phyloP scores from a whole-genome alignment of 495 filamentous ascomycete genomes.

The Mycothermus thermophilus region DNA sequence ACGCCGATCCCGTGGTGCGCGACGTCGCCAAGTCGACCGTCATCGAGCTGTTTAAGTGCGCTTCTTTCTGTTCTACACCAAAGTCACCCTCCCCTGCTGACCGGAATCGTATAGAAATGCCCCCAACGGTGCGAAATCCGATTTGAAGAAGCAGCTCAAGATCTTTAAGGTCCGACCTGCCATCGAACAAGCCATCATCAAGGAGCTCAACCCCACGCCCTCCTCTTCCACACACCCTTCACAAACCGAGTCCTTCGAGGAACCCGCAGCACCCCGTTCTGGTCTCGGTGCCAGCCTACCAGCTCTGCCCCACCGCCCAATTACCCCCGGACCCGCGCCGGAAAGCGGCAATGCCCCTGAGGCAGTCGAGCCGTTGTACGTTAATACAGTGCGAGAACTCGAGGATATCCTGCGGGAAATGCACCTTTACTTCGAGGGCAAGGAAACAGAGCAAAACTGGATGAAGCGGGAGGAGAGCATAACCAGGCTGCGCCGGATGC shows the following conservation, averaged over 20 bases:
- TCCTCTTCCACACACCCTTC: conserved; percentile 37
- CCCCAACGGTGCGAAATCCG: conserved; percentile 68
- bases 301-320: conserved; percentile 33
- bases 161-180: conserved; percentile 68
- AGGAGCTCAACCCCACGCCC: conserved; percentile 49
- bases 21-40: conserved; percentile 69
- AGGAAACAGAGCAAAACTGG: conserved; percentile 87
- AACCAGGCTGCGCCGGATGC: conserved; percentile 58
- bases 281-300: conserved; percentile 37
- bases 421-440: conserved; percentile 71
- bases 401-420: conserved; percentile 75
- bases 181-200: conserved; percentile 64
- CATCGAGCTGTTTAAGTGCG: conserved; percentile 72
- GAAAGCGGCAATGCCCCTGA: conserved; percentile 50
- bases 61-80: background rate
- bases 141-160: conserved; percentile 70
- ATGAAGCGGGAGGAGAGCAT: conserved; percentile 65
- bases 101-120: conserved; percentile 41
- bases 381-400: conserved; percentile 67
- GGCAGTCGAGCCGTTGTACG: conserved; percentile 61
- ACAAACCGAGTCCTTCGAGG: conserved; percentile 26
- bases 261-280: conserved; percentile 21
- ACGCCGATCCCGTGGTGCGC: conserved; percentile 74
- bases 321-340: conserved; percentile 35
- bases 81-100: conserved; percentile 5